A percentile compares a stretch with the other conserved stretches of the same genome.
Conservation (phyloP, 768 basidiomycete genomes). For the Lactifluus pinguis region DNA sequence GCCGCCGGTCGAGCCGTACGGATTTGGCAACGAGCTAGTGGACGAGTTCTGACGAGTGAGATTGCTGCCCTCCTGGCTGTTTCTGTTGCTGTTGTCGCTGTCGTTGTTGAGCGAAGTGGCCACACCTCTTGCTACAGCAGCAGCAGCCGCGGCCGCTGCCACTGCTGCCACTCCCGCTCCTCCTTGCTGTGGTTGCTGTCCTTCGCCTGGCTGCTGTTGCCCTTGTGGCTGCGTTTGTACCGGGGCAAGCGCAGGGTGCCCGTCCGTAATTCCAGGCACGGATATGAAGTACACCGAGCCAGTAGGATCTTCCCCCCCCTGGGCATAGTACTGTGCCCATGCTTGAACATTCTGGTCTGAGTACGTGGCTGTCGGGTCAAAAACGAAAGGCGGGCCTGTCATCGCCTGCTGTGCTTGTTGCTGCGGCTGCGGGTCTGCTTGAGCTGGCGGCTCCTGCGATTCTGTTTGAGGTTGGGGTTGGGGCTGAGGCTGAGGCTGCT, state of each 20-base stretch:
- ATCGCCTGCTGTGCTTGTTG: slow-evolving; percentile 25
- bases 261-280: slow-evolving; percentile 65
- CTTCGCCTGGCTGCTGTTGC: not conserved
- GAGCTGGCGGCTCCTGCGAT: slow-evolving; percentile 23
- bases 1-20: not conserved
- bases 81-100: not conserved
- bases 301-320: slow-evolving; percentile 64
- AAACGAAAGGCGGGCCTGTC: slow-evolving; percentile 42
- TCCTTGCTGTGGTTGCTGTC: not conserved
- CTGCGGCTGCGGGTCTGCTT: slow-evolving; percentile 23
- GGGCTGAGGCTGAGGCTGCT: slow-evolving; percentile 8
- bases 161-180: not conserved
- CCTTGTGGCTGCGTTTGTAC: not conserved
- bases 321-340: slow-evolving; percentile 80
- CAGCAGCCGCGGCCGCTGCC: too few species aligned
- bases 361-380: slow-evolving; percentile 59
- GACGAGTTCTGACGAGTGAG: slow-evolving; percentile 5
- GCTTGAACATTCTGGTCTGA: slow-evolving; percentile 75
- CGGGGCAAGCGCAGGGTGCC: not conserved
- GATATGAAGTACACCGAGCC: slow-evolving; percentile 77
- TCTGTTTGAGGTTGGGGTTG: slow-evolving; percentile 20
- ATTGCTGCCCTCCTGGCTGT: not conserved
- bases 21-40: slow-evolving; percentile 7
- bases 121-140: too few species aligned
- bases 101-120: too few species aligned